Evolutionary conservation across 2,329 filamentous ascomycete genomes (phyloP).

Genomic region (Neophaeococcomyces aloes): DNA sequence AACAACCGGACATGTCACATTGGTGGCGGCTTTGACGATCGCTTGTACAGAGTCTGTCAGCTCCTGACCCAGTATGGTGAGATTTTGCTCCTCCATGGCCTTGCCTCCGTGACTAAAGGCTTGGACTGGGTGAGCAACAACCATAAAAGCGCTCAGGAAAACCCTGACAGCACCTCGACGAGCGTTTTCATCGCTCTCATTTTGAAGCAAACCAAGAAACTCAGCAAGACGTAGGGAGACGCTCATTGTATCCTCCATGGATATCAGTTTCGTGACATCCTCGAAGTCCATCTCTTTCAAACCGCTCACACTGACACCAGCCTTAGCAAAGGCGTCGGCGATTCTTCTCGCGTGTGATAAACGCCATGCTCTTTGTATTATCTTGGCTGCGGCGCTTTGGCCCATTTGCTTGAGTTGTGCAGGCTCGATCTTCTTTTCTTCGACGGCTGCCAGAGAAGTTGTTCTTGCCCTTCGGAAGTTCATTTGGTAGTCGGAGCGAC

Average conservation of each 20-base stretch:
- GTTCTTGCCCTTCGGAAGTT: constrained; percentile 42
- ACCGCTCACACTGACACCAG: background rate
- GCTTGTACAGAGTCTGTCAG: constrained; percentile 31
- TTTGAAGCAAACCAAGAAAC: constrained; percentile 46
- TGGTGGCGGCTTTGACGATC: background rate
- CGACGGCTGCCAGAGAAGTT: constrained; percentile 38
- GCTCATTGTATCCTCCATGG: constrained; percentile 42
- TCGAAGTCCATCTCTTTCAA: constrained; percentile 45
- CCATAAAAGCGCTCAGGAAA: constrained; percentile 54
- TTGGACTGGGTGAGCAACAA: constrained; percentile 50
- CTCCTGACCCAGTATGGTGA: constrained; percentile 51
- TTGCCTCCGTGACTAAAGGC: constrained; percentile 46
- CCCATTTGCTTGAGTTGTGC: constrained; percentile 32
- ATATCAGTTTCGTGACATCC: constrained; percentile 47
- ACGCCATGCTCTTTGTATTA: constrained; percentile 51
- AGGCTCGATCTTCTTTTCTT: constrained; percentile 33
- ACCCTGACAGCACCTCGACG: constrained; percentile 46
- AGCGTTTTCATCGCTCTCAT: constrained; percentile 34
- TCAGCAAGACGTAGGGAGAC: constrained; percentile 46
- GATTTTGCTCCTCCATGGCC: constrained; percentile 51
- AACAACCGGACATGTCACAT: constrained; percentile 2
- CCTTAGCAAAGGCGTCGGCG: constrained; percentile 38
- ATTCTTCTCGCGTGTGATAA: constrained; percentile 38
- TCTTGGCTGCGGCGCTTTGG: constrained; percentile 43
- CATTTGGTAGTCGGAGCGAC: constrained; percentile 41